phyloP scores from a whole-genome alignment of 1,284 basidiomycete genomes.

The Cutaneotrichosporon dermatis region DNA sequence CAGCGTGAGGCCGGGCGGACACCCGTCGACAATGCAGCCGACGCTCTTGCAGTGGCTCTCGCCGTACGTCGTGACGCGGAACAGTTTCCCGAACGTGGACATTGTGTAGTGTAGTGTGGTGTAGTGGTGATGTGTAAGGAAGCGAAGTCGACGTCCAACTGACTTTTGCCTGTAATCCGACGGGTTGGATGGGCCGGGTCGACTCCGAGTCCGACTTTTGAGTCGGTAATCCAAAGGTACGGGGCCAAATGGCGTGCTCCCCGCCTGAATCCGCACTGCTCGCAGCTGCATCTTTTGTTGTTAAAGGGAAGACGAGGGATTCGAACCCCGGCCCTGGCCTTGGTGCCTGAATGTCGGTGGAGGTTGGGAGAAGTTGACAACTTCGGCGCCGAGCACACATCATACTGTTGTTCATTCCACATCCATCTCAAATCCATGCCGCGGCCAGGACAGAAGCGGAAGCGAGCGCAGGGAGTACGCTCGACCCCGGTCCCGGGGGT shows the following conservation, averaged over 20 bases:
- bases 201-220: constrained; percentile 1
- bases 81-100: constrained; percentile 88
- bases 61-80: constrained; percentile 94
- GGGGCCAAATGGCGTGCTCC: neutral
- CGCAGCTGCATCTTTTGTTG: no score
- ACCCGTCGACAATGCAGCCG: constrained; percentile 95
- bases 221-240: neutral
- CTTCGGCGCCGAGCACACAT: neutral
- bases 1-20: constrained; percentile 84
- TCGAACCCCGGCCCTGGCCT: neutral
- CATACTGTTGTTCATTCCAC: neutral
- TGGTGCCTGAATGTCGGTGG: neutral
- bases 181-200: neutral
- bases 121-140: no score
- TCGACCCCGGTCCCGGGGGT: no score
- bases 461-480: neutral
- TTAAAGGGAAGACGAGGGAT: no score
- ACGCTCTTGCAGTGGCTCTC: constrained; percentile 97
- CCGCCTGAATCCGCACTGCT: no score
- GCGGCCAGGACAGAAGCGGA: constrained; percentile 2
- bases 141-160: no score
- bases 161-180: no score
- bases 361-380: neutral
- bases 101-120: constrained; percentile 51
- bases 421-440: constrained; percentile 1